A percentile compares a stretch with the other conserved stretches of the same genome.
phyloP scores from a whole-genome alignment of 2,329 filamentous ascomycete genomes.

The Aspergillus sp. region DNA sequence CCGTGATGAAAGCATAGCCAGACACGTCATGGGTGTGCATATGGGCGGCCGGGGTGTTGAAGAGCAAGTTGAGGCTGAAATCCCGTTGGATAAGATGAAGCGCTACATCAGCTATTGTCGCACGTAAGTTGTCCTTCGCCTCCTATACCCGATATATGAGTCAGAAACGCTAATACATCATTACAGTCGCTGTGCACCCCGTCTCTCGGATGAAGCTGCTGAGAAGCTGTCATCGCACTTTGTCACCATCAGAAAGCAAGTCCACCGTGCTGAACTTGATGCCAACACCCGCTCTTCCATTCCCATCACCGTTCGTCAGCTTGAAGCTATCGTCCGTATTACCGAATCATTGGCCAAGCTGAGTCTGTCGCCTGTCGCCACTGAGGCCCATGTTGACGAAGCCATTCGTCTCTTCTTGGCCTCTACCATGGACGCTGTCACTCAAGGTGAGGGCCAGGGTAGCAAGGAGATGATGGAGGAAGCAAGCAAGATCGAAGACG shows the following conservation, averaged over 20 bases:
- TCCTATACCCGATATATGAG: background rate
- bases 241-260: constrained; percentile 90
- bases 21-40: constrained; percentile 95
- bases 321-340: constrained; percentile 96
- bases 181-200: constrained; percentile 80
- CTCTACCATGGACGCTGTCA: constrained; percentile 96
- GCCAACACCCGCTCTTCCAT: constrained; percentile 90
- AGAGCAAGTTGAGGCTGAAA: constrained; percentile 81
- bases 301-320: constrained; percentile 94
- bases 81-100: constrained; percentile 95
- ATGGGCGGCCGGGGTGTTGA: constrained; percentile 86
- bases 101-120: constrained; percentile 97
- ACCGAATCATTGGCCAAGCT: constrained; percentile 94
- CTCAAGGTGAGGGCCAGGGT: constrained; percentile 79
- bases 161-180: background rate
- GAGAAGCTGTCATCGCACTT: constrained; percentile 98
- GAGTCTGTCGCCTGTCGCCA: constrained; percentile 79
- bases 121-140: constrained; percentile 61
- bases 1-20: constrained; percentile 90
- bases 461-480: constrained; percentile 91
- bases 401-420: constrained; percentile 95
- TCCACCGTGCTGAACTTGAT: constrained; percentile 86
- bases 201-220: constrained; percentile 83
- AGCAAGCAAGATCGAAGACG: constrained; percentile 80
- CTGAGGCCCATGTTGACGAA: constrained; percentile 91